phyloP scores from a whole-genome alignment of 345 rosid species.

The Acer negundo region DNA sequence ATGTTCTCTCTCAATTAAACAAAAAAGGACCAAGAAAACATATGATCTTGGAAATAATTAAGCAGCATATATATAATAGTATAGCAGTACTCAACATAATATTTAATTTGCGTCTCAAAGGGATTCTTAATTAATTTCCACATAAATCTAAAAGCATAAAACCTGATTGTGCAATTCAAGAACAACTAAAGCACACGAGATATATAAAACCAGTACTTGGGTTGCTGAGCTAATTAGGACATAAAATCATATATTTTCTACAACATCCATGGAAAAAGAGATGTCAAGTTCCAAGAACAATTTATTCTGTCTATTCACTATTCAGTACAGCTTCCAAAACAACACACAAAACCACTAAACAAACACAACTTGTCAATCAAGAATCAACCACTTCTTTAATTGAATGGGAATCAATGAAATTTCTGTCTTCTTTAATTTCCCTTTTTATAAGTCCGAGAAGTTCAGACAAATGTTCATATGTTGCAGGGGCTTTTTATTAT shows the following conservation, averaged over 20 bases:
- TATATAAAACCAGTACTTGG: background rate
- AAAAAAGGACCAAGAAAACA: background rate
- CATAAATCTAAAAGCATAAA: background rate
- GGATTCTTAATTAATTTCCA: background rate
- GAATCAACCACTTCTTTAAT: background rate
- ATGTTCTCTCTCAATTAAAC: no score
- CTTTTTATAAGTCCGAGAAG: background rate
- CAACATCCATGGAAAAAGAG: background rate
- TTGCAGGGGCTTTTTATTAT: background rate
- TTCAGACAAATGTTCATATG: background rate
- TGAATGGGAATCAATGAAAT: background rate
- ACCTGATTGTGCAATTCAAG: background rate
- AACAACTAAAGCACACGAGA: background rate
- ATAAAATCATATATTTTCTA: background rate
- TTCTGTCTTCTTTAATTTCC: no score
- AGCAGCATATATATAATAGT: background rate
- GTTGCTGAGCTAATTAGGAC: background rate
- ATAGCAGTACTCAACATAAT: background rate
- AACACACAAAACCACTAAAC: background rate
- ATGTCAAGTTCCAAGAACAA: conserved; percentile 11
- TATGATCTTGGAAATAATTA: background rate
- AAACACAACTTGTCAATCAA: no score
- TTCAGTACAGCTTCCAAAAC: conserved; percentile 4
- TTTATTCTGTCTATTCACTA: no score
- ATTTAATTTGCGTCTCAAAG: background rate